Conservation (phyloP, 2,329 filamentous ascomycete genomes). For the Erysiphe neolycopersici region DNA sequence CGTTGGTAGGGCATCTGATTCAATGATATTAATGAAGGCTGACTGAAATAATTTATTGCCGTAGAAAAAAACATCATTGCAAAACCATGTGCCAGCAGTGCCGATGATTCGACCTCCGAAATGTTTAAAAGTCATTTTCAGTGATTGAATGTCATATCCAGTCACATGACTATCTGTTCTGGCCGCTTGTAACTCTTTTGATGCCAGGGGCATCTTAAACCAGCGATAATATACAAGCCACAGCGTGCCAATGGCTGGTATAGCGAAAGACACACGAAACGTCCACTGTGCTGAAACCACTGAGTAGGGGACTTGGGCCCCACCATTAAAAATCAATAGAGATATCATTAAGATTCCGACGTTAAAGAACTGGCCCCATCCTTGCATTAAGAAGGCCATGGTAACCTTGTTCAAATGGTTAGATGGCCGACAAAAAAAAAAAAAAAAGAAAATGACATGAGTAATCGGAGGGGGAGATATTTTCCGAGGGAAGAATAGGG, state of each 20-base stretch:
- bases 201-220: slow-evolving; percentile 78
- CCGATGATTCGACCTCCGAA: slow-evolving; percentile 72
- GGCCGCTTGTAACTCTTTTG: slow-evolving; percentile 51
- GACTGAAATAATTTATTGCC: slow-evolving; percentile 95
- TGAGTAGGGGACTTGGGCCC: slow-evolving; percentile 42
- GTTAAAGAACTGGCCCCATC: slow-evolving; percentile 92
- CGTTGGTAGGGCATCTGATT: slow-evolving; percentile 24
- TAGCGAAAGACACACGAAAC: slow-evolving; percentile 75
- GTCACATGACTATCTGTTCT: slow-evolving; percentile 77
- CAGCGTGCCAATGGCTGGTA: slow-evolving; percentile 69
- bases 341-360: slow-evolving; percentile 70
- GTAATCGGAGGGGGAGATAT: neutral
- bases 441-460: too few relatives aligned
- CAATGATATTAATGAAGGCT: slow-evolving; percentile 68
- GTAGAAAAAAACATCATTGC: slow-evolving; percentile 97
- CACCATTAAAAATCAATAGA: slow-evolving; percentile 64
- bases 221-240: slow-evolving; percentile 93
- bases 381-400: slow-evolving; percentile 92
- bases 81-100: slow-evolving; percentile 75
- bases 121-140: slow-evolving; percentile 51
- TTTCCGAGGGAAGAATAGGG: neutral
- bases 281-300: slow-evolving; percentile 59
- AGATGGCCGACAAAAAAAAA: too few relatives aligned
- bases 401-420: slow-evolving; percentile 28
- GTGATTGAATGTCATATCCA: slow-evolving; percentile 70